Percentiles rank a stretch among this genome's conserved stretches.
phyloP scores from a whole-genome alignment of 331 rosid genomes.

The Cydonia oblonga region DNA sequence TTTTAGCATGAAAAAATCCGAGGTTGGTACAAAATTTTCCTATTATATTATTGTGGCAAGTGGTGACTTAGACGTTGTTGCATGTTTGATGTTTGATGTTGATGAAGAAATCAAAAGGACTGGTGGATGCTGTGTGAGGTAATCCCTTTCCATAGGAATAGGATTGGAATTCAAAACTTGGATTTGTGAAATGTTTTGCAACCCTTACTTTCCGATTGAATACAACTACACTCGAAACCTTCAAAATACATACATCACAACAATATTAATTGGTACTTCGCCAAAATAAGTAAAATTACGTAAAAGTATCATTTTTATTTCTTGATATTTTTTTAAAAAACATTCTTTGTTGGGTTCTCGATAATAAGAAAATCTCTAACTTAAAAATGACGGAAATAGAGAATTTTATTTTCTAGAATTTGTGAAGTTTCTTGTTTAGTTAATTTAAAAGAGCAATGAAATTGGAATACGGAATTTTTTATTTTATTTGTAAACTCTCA shows the following conservation, averaged over 20 bases:
- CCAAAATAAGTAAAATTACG: too few species aligned
- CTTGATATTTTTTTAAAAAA: background rate
- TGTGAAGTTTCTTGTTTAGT: too few species aligned
- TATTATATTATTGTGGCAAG: background rate
- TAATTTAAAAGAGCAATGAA: rapidly evolving
- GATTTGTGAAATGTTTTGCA: background rate
- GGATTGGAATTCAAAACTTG: background rate
- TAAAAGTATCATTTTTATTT: background rate
- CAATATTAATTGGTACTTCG: too few species aligned
- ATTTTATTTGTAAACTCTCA: too few species aligned
- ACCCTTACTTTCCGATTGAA: background rate
- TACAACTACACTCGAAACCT: background rate
- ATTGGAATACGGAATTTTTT: too few species aligned
- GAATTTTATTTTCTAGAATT: too few species aligned
- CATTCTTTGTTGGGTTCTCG: background rate
- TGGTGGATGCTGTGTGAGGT: background rate
- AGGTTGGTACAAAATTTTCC: background rate
- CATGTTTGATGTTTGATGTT: background rate
- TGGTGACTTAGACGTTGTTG: background rate
- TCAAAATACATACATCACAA: too few species aligned
- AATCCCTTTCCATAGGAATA: background rate
- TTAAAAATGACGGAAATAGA: too few species aligned
- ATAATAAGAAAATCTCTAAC: too few species aligned
- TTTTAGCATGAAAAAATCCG: background rate
- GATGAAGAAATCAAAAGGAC: background rate